A percentile compares a stretch with the other conserved stretches of the same genome.
These are phyloP conservation scores for Psilocybe mexicana DNA, from an alignment of 1,284 basidiomycete genomes.

Conservation along the genomic window DNA sequence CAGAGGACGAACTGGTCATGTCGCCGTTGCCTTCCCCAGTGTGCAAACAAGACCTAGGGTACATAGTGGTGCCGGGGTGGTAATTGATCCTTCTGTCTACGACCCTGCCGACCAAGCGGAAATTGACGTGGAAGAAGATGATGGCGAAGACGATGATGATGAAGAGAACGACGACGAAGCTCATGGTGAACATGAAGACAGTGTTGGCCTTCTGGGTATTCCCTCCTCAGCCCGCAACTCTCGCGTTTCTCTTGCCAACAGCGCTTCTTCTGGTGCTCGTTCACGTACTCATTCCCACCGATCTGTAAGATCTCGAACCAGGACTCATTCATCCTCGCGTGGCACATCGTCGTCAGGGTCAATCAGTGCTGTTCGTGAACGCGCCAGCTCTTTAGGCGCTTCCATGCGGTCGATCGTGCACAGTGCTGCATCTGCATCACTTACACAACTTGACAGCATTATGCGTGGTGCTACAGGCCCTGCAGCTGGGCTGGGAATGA, in stretches of 20 bases:
- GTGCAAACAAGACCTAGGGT: constrained; percentile 17
- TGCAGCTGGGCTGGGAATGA: constrained; percentile 17
- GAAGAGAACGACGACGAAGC: constrained; percentile 37
- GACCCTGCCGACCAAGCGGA: constrained; percentile 31
- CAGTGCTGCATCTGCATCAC: constrained; percentile 49
- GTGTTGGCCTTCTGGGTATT: constrained; percentile 59
- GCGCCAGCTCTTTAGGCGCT: constrained; percentile 48
- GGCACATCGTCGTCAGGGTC: not conserved
- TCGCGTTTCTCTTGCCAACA: constrained; percentile 19
- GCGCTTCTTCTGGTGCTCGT: constrained; percentile 21
- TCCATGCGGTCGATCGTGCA: constrained; percentile 61
- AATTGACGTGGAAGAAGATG: constrained; percentile 32
- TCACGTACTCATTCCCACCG: constrained; percentile 26
- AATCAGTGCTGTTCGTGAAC: constrained; percentile 36
- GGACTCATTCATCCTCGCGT: constrained; percentile 26
- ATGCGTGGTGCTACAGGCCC: constrained; percentile 26
- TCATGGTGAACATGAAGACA: constrained; percentile 68
- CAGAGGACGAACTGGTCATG: constrained; percentile 34
- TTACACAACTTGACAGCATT: constrained; percentile 61
- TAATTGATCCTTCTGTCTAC: constrained; percentile 22
- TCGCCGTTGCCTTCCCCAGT: constrained; percentile 29
- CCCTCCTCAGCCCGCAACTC: constrained; percentile 60
- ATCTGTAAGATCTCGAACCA: constrained; percentile 14
- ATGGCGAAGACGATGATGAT: constrained; percentile 22
- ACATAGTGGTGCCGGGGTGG: constrained; percentile 22